Percentiles rank a stretch among this genome's conserved stretches.
phyloP scores from a whole-genome alignment of 176 grass and related monocot species.

The Pontederia crassipes region DNA sequence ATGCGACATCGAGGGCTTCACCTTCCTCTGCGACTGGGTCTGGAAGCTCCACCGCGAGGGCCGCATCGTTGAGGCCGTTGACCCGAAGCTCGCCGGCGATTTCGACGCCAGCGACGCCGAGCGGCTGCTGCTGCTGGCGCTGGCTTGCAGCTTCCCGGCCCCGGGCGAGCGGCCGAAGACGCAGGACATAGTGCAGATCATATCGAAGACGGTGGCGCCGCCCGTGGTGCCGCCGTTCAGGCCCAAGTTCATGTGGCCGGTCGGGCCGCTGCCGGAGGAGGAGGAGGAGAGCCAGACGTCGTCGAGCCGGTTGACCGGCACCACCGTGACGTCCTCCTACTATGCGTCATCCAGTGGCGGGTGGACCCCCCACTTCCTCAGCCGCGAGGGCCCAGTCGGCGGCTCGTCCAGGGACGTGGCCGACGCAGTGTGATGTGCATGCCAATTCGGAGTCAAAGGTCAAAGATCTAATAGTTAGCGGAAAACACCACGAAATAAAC shows the following conservation, averaged over 20 bases:
- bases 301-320: conserved; percentile 19
- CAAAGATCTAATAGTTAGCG: too few relatives aligned
- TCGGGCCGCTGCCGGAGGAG: conserved; percentile 11
- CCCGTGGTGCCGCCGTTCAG: conserved; percentile 40
- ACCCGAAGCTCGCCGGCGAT: conserved; percentile 23
- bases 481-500: too few relatives aligned
- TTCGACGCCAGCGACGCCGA: conserved; percentile 42
- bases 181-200: conserved; percentile 36
- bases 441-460: too few relatives aligned
- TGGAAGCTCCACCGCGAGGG: conserved; percentile 63
- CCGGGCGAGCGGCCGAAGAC: conserved; percentile 55
- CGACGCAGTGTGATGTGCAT: too few relatives aligned
- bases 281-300: conserved; percentile 1
- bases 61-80: conserved; percentile 43
- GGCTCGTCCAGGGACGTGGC: too few relatives aligned
- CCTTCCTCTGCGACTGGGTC: conserved; percentile 62
- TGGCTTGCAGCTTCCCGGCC: conserved; percentile 79
- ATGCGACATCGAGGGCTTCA: conserved; percentile 39
- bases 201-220: conserved; percentile 26
- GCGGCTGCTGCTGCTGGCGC: conserved; percentile 65
- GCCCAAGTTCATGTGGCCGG: conserved; percentile 73
- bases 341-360: conserved; percentile 39
- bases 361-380: conserved; percentile 23
- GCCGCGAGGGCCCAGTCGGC: conserved; percentile 22
- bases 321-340: conserved; percentile 27